Evolutionary conservation across 768 basidiomycete species (phyloP), one percentile per base, ranked within the genome.

Genomic region (Termitomyces sp.): DNA sequence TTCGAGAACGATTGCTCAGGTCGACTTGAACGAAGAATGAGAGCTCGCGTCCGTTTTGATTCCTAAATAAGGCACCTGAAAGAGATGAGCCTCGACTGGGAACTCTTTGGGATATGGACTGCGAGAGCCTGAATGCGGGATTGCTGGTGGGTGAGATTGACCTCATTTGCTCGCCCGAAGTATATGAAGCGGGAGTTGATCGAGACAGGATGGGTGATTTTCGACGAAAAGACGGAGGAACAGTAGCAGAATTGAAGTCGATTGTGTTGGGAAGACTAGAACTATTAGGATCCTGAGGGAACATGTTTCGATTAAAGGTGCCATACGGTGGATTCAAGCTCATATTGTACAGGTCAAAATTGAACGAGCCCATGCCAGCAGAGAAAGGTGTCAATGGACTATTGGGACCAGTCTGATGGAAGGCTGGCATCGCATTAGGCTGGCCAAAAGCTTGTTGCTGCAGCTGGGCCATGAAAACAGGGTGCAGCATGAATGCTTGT

Each of bases 21-120:
- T 86, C 85, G n/a, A 89, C 73, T 64, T 88, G 85, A 35, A 89
- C 83, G 61, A 81, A 88, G 61, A 89, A 88, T 12, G 71, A 66
- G 45, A 84, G 62, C 0, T 78, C 70, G 50, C 69, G 63, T 3
- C 81, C 85, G 34, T 70, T 63, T 23, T 67, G 65, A 0, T 69
- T 68, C 23, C 64, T 67, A 55, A 88, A 87, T 23, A 86, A 64
- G 43, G 72, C 69, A 25, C 66, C 66, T 19, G 44, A 52, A 40
- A 55, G 59, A 54, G 57, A 55, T n/a, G 62, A 45, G 17, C 52
- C 54, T 55, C 43, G 46, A 19, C 19, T 50, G 42, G 47, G 43
- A 37, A 19, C 35, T 39, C 43, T 19, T 9, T 46, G 60, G 23
- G 59, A 53, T 35, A 35, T 12, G 4, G 48, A 49, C 11, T 30